Conservation (phyloP, 2,329 filamentous ascomycete genomes). For the Fusarium udum region DNA sequence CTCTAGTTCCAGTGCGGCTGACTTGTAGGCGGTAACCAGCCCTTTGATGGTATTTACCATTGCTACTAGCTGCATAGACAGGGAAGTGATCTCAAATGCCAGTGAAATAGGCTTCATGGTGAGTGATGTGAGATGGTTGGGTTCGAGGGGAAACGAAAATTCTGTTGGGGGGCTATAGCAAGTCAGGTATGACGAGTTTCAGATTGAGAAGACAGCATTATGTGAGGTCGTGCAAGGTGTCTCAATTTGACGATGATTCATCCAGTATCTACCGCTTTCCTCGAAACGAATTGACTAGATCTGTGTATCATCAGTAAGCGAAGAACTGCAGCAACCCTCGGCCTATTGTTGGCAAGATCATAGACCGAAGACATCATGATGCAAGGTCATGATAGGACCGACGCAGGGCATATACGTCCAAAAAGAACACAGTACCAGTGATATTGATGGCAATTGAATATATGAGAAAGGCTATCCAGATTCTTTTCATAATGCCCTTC, state of each 20-base stretch:
- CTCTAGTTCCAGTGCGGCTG: conserved; percentile 2
- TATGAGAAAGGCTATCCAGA: background rate
- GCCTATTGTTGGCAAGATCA: background rate
- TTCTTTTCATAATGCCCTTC: background rate
- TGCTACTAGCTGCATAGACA: conserved; percentile 9
- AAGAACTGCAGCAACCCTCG: background rate
- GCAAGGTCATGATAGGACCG: background rate
- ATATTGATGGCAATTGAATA: background rate
- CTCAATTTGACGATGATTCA: background rate
- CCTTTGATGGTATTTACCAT: background rate
- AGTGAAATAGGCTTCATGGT: background rate
- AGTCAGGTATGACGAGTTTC: background rate
- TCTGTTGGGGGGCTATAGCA: background rate
- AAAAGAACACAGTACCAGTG: background rate
- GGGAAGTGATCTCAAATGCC: background rate
- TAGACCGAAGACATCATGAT: too few relatives aligned
- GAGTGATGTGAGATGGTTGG: rapidly evolving
- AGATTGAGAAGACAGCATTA: too few relatives aligned
- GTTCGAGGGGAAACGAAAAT: background rate
- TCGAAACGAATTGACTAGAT: background rate
- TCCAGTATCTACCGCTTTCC: too few relatives aligned
- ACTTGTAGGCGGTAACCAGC: conserved; percentile 12
- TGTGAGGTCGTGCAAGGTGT: background rate
- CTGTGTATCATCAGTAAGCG: background rate
- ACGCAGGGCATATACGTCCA: background rate